Evolutionary conservation across 805 yeast genomes (phyloP).

Genomic region (Yamadazyma kitorensis): DNA sequence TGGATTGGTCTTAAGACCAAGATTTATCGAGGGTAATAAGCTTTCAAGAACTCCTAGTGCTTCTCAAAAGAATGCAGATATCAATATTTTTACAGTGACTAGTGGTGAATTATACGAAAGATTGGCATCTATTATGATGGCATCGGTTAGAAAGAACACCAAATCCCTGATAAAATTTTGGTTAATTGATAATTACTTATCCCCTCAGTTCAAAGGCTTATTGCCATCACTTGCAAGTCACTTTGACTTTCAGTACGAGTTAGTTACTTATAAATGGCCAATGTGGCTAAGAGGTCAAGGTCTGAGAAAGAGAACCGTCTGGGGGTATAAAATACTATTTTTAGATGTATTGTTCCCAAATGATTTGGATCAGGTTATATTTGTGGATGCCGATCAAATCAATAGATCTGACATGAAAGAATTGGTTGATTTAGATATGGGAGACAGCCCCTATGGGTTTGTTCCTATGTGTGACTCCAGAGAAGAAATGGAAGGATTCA

Average conservation of each 20-base stretch:
- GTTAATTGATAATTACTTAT: slow-evolving; percentile 79
- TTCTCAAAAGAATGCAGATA: slow-evolving; percentile 44
- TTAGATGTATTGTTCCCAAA: slow-evolving; percentile 86
- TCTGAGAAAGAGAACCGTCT: slow-evolving; percentile 73
- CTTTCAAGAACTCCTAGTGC: slow-evolving; percentile 3
- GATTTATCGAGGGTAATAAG: slow-evolving; percentile 35
- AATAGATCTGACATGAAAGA: slow-evolving; percentile 74
- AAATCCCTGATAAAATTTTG: slow-evolving; percentile 70
- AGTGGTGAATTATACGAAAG: slow-evolving; percentile 80
- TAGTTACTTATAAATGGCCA: slow-evolving; percentile 92
- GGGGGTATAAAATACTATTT: slow-evolving; percentile 87
- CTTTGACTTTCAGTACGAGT: slow-evolving; percentile 66
- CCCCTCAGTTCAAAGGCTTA: slow-evolving; percentile 61
- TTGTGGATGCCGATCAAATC: slow-evolving; percentile 84
- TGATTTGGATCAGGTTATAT: slow-evolving; percentile 68
- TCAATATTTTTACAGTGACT: slow-evolving; percentile 79
- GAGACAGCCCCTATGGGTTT: slow-evolving; percentile 83
- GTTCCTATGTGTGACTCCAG: slow-evolving; percentile 86
- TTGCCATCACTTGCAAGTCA: slow-evolving; percentile 57
- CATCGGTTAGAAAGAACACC: slow-evolving; percentile 68
- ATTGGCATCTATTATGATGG: slow-evolving; percentile 73
- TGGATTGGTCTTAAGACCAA: slow-evolving; percentile 47
- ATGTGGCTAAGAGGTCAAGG: slow-evolving; percentile 78
- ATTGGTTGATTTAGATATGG: slow-evolving; percentile 61
- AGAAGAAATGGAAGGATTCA: slow-evolving; percentile 73